Percentiles rank a stretch among this genome's conserved stretches.
Evolutionary conservation across 2,329 filamentous ascomycete species (phyloP).

Genomic region (Nigrograna mackinnonii): DNA sequence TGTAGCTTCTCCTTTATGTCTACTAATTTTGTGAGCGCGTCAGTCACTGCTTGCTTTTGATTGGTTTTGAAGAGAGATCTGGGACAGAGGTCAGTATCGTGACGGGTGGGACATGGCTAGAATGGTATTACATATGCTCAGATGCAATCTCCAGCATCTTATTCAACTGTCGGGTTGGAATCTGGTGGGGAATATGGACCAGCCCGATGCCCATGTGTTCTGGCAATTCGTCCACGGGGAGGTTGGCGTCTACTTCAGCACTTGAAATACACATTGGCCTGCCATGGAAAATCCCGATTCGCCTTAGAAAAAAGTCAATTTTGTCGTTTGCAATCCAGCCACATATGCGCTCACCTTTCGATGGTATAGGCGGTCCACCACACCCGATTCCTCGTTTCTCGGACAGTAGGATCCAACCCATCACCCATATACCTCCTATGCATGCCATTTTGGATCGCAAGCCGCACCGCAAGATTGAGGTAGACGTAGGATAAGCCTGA

Average conservation of each 20-base stretch:
- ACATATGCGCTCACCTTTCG: slow-evolving; percentile 18
- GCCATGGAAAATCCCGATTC: slow-evolving; percentile 16
- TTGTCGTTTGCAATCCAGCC: no score
- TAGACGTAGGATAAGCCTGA: slow-evolving; percentile 62
- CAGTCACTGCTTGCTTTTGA: neutral
- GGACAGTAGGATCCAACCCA: slow-evolving; percentile 6
- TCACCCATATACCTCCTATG: slow-evolving; percentile 46
- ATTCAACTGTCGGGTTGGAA: neutral
- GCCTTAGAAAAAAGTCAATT: no score
- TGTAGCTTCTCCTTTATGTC: neutral
- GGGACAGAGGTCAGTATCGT: neutral
- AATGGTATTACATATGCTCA: neutral
- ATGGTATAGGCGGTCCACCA: slow-evolving; percentile 18
- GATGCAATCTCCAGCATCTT: neutral
- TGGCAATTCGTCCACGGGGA: slow-evolving; percentile 2
- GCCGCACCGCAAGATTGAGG: slow-evolving; percentile 58
- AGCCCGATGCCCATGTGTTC: neutral
- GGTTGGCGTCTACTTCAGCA: slow-evolving; percentile 13
- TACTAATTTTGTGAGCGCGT: neutral
- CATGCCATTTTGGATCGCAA: slow-evolving; percentile 65
- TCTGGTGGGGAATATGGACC: neutral
- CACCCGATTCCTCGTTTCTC: slow-evolving; percentile 14
- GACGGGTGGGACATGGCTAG: neutral
- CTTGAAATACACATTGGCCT: slow-evolving; percentile 12
- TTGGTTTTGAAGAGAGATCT: neutral